Base-by-base conservation (phyloP, 495 filamentous ascomycete genomes). In the Pseudomonodictys pantanalensis region DNA sequence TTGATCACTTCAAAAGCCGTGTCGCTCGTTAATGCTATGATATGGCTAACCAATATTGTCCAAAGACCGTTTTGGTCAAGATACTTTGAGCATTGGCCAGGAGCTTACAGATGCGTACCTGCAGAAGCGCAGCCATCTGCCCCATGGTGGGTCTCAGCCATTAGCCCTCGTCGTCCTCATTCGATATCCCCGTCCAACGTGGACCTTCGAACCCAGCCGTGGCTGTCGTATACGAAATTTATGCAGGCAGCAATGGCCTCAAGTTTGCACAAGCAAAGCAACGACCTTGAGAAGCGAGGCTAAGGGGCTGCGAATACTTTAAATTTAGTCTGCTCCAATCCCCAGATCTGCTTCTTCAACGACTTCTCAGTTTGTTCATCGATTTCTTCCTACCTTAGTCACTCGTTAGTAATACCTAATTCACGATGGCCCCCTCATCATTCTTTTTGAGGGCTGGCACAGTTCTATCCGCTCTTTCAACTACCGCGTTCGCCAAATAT, bases 351-450 rank as follows among this genome's bases (percentile, higher is more conserved):
- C 38, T 52, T 43, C 47, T 60, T 50, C 33, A 56, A 32, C 58
- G 24, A 56, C 29, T 49, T 30, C 25, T 62, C 51, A 62, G 58
- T 56, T 41, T 58, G 60, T 63, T 63, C 60, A 44, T 45, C 10
- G 59, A 49, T 26, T 67, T 55, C 20, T 67, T 66, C 47, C 6
- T 44, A 48, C 20, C 20, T 60, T 26, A 47, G 54, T 60, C 54
- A 59, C 46, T 60, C 54, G 15, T 67, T 63, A 55, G 25, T 50
- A 7, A 41, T 59, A 38, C 7, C 38, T 41, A 25, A 50, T n/a
- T 50, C 52, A 63, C n/a, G 24, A 67, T 67, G 64, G 51, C 55
- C 18, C 56, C 64, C 55, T 64, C 64, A 52, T 63, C 59, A 60
- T 47, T 67, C 59, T 50, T 63, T 63, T 43, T 67, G 38, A 60